Evolutionary conservation across 345 rosid genomes (phyloP), one percentile per base, ranked within the genome.

Genomic region (Populus nigra): DNA sequence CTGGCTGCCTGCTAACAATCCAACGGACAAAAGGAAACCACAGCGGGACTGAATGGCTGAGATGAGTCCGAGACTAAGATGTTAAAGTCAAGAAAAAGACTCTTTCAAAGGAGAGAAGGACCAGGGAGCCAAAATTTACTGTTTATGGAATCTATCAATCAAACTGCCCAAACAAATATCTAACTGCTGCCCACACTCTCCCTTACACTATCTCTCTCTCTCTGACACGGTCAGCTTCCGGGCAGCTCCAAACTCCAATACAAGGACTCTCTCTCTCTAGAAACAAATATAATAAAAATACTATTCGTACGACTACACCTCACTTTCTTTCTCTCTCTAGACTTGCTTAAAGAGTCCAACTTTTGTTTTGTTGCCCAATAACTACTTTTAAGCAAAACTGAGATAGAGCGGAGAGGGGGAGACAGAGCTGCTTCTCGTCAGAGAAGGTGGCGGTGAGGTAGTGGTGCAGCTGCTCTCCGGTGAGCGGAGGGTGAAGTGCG

Each of bases 231-330:
- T 65, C 76, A 78, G 73, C 53, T n/a, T 17, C 71, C 82, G 83
- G 91, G 94, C 87, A 89, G 81, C 80, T 85, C 68, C 86, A 81
- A 80, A 80, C 87, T 81, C 86, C 86, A 80, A 81, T 67, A 82
- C 73, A 11, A 20, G 25, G 13, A 57, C 78, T 63, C 69, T 77
- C 77, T 83, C 78, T 75, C 74, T 74, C 76, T 31, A 79, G 25
- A 73, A 11, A 17, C 36, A 47, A 45, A 23, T 68, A 68, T 18
- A 23, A 27, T 55, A 23, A 57, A 4, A 23, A 59, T 59, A n/a
- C 65, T 4, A 59, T 59, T 57, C 25, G 29, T 59, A 59, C 65
- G 9, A 4, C 65, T 9, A 23, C 29, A n/a, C 12, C 5, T 0
- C 63, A 8, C 25, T 2, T 1, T n/a, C 27, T 7, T 0, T n/a